Conservation (phyloP, 768 basidiomycete genomes). For the Mrakia gelida region DNA sequence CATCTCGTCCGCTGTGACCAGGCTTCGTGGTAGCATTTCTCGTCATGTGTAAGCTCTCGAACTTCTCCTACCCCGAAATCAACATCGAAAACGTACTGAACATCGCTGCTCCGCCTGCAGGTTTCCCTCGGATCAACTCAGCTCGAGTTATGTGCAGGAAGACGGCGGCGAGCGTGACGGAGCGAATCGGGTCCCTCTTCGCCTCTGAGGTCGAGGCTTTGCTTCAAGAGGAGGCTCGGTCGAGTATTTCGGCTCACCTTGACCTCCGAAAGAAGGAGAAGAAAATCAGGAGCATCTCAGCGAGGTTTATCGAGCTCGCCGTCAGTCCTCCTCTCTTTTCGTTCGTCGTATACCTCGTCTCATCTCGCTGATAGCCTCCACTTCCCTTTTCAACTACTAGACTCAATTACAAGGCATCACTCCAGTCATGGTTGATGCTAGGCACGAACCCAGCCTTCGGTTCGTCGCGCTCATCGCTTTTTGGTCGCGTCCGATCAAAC, state of each 20-base stretch:
- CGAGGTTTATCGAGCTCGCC: constrained; percentile 28
- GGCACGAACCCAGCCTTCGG: constrained; percentile 37
- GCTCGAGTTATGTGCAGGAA: constrained; percentile 21
- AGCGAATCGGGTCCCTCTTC: constrained; percentile 50
- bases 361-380: too few relatives aligned
- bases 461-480: constrained; percentile 8
- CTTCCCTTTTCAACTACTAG: constrained; percentile 16
- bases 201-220: constrained; percentile 39
- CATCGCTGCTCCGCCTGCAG: not conserved
- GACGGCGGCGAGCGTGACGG: constrained; percentile 37
- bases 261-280: constrained; percentile 34
- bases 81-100: too few relatives aligned
- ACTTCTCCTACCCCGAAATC: too few relatives aligned
- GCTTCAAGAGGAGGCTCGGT: constrained; percentile 46
- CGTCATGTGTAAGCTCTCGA: constrained; percentile 46
- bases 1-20: too few relatives aligned
- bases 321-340: constrained; percentile 21
- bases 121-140: constrained; percentile 21
- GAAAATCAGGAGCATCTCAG: constrained; percentile 38
- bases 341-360: not conserved
- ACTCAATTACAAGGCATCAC: constrained; percentile 22
- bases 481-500: not conserved
- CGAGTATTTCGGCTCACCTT: constrained; percentile 31
- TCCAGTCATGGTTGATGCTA: constrained; percentile 39
- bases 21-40: constrained; percentile 52